Conservation (phyloP, 805 yeast genomes). For the Limtongia smithiae region DNA sequence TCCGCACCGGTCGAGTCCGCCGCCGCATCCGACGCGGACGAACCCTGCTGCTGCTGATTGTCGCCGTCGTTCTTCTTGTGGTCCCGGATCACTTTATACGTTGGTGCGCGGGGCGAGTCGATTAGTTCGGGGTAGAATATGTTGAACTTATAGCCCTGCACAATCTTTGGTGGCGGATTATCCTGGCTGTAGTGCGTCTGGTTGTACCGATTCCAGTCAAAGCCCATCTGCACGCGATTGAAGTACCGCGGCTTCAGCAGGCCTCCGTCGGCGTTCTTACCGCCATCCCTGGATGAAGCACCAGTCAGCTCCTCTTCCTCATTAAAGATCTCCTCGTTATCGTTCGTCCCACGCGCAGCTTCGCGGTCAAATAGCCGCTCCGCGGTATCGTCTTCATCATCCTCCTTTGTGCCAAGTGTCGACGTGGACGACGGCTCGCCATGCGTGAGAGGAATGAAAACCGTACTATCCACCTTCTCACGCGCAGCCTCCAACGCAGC, state of each 20-base stretch:
- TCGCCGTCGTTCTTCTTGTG: slow-evolving; percentile 4
- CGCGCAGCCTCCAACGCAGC: too few species aligned
- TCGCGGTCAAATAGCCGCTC: slow-evolving; percentile 15
- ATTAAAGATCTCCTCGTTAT: slow-evolving; percentile 30
- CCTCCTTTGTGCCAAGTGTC: neutral
- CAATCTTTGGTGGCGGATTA: slow-evolving; percentile 40
- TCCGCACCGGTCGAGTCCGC: slow-evolving; percentile 25
- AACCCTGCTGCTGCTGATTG: too few species aligned
- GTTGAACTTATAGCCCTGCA: slow-evolving; percentile 40
- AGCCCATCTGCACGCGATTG: slow-evolving; percentile 38
- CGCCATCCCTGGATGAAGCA: neutral
- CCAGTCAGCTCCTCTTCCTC: slow-evolving; percentile 25
- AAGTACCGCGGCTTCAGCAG: slow-evolving; percentile 33
- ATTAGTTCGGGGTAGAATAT: slow-evolving; percentile 37
- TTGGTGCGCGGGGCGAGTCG: slow-evolving; percentile 33
- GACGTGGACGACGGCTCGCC: neutral
- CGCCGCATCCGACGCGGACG: neutral
- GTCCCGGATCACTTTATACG: slow-evolving; percentile 34
- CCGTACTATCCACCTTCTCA: slow-evolving; percentile 25
- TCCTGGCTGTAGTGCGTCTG: slow-evolving; percentile 37
- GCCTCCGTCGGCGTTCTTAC: neutral
- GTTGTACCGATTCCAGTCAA: slow-evolving; percentile 40
- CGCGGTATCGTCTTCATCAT: neutral
- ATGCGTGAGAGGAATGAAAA: slow-evolving; percentile 19
- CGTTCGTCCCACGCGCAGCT: slow-evolving; percentile 12